These are phyloP conservation scores for Pluteus cervinus DNA, from an alignment of 768 basidiomycete genomes.

Conservation along the genomic window DNA sequence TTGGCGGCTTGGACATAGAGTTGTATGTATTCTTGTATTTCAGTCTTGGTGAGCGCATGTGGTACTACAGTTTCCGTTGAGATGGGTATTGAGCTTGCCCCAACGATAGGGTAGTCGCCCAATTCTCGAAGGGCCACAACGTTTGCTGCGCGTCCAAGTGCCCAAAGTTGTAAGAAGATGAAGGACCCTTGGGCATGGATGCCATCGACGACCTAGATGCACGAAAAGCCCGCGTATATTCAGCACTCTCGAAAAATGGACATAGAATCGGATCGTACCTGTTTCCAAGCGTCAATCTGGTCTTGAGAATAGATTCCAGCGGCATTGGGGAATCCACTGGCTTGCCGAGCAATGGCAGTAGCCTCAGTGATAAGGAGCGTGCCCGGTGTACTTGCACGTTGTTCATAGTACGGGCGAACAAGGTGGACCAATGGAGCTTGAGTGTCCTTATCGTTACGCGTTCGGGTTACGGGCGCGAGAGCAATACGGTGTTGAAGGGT, in stretches of 20 bases:
- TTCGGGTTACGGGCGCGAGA: constrained; percentile 48
- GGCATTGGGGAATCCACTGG: constrained; percentile 35
- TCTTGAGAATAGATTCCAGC: constrained; percentile 56
- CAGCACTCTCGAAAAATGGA: too few species aligned
- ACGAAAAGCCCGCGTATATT: too few species aligned
- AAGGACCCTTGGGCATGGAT: constrained; percentile 42
- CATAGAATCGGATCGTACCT: too few species aligned
- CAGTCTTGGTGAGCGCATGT: constrained; percentile 35
- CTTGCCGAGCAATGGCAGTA: constrained; percentile 36
- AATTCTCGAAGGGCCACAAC: constrained; percentile 27
- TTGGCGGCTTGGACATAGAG: constrained; percentile 49
- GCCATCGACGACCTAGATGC: constrained; percentile 45
- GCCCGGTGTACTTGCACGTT: constrained; percentile 39
- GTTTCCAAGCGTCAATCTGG: constrained; percentile 45
- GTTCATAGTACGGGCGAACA: constrained; percentile 37
- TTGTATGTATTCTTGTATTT: constrained; percentile 44
- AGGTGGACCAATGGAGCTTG: constrained; percentile 27
- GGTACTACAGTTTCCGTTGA: too few species aligned
- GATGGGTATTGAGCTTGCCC: too few species aligned
- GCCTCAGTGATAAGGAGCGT: constrained; percentile 51
- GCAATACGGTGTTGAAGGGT: constrained; percentile 44
- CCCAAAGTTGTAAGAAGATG: constrained; percentile 55
- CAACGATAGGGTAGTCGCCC: too few species aligned
- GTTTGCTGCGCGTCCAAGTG: constrained; percentile 39
- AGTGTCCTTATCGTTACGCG: constrained; percentile 29